Evolutionary conservation across 331 rosid genomes (phyloP).

Genomic region (Arachis monticola): DNA sequence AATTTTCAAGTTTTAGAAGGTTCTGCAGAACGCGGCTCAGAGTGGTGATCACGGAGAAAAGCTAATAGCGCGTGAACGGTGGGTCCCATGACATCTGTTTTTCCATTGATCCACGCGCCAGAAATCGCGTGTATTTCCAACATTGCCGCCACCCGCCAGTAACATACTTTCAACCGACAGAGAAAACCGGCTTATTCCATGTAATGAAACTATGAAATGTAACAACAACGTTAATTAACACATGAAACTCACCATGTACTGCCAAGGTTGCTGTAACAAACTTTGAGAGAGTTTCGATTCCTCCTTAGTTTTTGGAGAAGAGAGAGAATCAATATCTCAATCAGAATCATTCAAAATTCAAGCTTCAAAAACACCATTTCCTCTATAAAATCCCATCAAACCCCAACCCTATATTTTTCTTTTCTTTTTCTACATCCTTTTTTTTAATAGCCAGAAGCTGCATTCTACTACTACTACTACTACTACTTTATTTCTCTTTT

Average conservation of each 20-base stretch:
- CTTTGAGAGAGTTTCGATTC: conserved; percentile 18
- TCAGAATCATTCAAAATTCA: conserved; percentile 37
- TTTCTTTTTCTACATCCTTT: neutral
- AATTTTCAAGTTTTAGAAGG: no score
- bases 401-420: neutral
- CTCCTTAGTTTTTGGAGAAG: neutral
- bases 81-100: neutral
- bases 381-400: neutral
- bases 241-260: neutral
- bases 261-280: conserved; percentile 3
- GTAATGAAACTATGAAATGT: no score
- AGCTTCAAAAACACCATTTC: conserved; percentile 11
- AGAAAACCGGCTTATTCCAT: neutral
- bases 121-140: neutral
- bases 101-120: conserved; percentile 12
- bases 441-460: neutral
- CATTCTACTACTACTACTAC: neutral
- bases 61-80: conserved; percentile 4
- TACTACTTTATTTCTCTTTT: neutral
- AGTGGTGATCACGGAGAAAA: neutral
- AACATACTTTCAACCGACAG: neutral
- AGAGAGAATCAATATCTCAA: conserved; percentile 8
- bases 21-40: neutral
- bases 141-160: neutral
- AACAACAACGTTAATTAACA: neutral